These are phyloP conservation scores for Diaporthe aspalathi DNA, from an alignment of 2,329 filamentous ascomycete genomes.

Conservation along the genomic window DNA sequence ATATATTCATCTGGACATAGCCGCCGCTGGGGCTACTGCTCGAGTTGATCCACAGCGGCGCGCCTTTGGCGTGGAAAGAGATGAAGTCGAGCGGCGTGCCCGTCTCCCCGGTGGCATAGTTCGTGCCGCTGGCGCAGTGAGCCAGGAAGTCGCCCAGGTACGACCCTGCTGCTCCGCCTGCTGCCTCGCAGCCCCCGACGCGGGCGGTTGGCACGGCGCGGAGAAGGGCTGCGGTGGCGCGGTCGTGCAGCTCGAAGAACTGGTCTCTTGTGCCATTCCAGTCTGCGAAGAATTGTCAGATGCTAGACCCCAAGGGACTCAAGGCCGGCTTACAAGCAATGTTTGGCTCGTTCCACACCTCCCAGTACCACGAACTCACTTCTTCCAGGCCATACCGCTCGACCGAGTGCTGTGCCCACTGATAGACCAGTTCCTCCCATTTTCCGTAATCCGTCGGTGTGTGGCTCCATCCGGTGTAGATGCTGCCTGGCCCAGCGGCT, in stretches of 20 bases:
- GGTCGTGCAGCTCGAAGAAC: slow-evolving; percentile 26
- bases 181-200: slow-evolving; percentile 30
- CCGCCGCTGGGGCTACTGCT: slow-evolving; percentile 9
- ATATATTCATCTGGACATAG: slow-evolving; percentile 24
- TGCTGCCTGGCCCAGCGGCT: slow-evolving; percentile 24
- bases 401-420: slow-evolving; percentile 20
- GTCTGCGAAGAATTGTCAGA: background rate
- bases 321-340: slow-evolving; percentile 4
- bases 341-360: slow-evolving; percentile 29
- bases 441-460: slow-evolving; percentile 1
- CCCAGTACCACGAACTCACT: slow-evolving; percentile 31
- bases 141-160: slow-evolving; percentile 27
- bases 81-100: slow-evolving; percentile 29
- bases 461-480: slow-evolving; percentile 31
- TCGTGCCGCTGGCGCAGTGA: slow-evolving; percentile 16
- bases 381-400: slow-evolving; percentile 23
- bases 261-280: slow-evolving; percentile 30
- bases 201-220: slow-evolving; percentile 26
- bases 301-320: background rate
- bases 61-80: slow-evolving; percentile 26
- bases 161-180: slow-evolving; percentile 21
- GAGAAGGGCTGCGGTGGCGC: slow-evolving; percentile 26
- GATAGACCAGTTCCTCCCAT: slow-evolving; percentile 20
- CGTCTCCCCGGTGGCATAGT: slow-evolving; percentile 20
- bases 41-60: slow-evolving; percentile 24